A percentile compares a stretch with the other conserved stretches of the same genome.
phyloP scores from a whole-genome alignment of 2,329 filamentous ascomycete genomes.

The Neopestalotiopsis sp. region DNA sequence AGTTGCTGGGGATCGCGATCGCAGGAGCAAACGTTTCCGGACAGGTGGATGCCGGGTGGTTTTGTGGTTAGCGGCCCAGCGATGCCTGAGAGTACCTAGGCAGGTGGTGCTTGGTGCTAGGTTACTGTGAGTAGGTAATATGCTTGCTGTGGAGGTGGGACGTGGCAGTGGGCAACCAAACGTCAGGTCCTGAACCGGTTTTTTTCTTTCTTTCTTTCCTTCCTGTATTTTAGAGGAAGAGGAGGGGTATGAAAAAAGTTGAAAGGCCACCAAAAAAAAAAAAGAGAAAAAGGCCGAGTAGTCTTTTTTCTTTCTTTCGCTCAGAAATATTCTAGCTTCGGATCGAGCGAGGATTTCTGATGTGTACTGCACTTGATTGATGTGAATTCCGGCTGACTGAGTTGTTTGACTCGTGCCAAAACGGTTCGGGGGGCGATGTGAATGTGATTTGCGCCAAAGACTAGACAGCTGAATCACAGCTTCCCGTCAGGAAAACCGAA shows the following conservation, averaged over 20 bases:
- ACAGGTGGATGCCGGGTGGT: slow-evolving; percentile 18
- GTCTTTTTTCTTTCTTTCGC: background rate
- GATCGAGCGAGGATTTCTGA: background rate
- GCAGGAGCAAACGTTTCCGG: slow-evolving; percentile 9
- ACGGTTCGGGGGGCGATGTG: background rate
- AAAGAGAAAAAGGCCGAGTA: background rate
- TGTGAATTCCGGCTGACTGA: background rate
- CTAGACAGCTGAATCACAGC: background rate
- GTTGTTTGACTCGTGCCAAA: background rate
- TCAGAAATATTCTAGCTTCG: background rate
- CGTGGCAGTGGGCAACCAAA: background rate
- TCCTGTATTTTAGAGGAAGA: too few relatives aligned
- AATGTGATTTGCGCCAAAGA: background rate
- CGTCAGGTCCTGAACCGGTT: background rate
- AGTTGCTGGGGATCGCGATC: slow-evolving; percentile 16
- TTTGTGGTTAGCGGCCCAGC: background rate
- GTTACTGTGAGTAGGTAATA: background rate
- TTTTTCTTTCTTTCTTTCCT: background rate
- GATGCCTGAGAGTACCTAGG: too few relatives aligned
- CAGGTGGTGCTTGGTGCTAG: background rate
- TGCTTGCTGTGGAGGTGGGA: slow-evolving; percentile 1
- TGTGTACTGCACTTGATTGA: background rate
- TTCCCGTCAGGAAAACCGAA: background rate
- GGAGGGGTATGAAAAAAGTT: background rate
- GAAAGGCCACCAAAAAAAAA: background rate